phyloP scores from a whole-genome alignment of 2,329 filamentous ascomycete species.

The Malbranchea cinnamomea region DNA sequence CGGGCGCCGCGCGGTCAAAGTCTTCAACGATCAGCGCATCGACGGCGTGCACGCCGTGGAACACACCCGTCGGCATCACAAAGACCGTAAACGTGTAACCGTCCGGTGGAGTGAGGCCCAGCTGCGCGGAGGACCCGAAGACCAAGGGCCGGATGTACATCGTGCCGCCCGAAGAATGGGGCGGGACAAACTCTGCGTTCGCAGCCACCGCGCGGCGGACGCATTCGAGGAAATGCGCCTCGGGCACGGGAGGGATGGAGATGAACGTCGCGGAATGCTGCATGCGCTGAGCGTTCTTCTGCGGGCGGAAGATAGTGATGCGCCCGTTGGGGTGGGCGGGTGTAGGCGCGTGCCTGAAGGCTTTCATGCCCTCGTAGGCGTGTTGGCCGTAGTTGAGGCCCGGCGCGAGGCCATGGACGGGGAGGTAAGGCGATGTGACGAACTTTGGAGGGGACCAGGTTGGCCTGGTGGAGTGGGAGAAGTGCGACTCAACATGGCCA shows the following conservation, averaged over 20 bases:
- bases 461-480: constrained; percentile 52
- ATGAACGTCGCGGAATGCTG: constrained; percentile 72
- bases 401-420: constrained; percentile 87
- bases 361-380: constrained; percentile 96
- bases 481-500: constrained; percentile 82
- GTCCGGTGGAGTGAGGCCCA: constrained; percentile 73
- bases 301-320: constrained; percentile 78
- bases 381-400: constrained; percentile 95
- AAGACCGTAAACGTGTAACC: constrained; percentile 88
- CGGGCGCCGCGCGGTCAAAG: constrained; percentile 85
- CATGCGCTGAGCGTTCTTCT: constrained; percentile 70
- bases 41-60: constrained; percentile 82
- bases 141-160: constrained; percentile 86
- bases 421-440: constrained; percentile 68
- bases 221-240: constrained; percentile 58
- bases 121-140: constrained; percentile 74
- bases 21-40: constrained; percentile 77
- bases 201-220: constrained; percentile 68
- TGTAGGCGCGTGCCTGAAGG: constrained; percentile 57
- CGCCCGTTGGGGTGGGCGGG: constrained; percentile 33
- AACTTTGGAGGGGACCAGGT: constrained; percentile 68
- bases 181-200: constrained; percentile 84
- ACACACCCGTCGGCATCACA: constrained; percentile 82
- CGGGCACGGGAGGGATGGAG: constrained; percentile 67
- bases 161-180: constrained; percentile 72